These are phyloP conservation scores for Lycium ferocissimum DNA, from an alignment of 257 asterid species.

Conservation along the genomic window DNA sequence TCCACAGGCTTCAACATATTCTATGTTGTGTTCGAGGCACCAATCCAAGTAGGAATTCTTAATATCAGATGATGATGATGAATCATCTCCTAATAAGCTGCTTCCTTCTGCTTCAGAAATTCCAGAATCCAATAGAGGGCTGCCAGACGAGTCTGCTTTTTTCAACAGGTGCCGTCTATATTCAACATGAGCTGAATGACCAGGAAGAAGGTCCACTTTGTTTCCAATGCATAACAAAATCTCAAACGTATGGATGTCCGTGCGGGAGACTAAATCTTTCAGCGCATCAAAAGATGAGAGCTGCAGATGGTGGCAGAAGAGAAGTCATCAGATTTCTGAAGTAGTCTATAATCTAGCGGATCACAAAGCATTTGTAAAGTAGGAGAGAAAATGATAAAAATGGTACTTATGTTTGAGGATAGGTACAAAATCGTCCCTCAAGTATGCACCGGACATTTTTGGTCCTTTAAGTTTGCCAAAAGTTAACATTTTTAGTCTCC, in stretches of 20 bases:
- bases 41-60: constrained; percentile 69
- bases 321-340: constrained; percentile 32
- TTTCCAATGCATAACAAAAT: constrained; percentile 84
- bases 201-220: constrained; percentile 91
- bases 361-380: neutral
- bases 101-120: constrained; percentile 90
- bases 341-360: constrained; percentile 5
- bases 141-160: constrained; percentile 50
- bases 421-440: too few species aligned
- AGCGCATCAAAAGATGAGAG: constrained; percentile 70
- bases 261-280: constrained; percentile 74
- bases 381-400: neutral
- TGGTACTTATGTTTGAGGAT: too few species aligned
- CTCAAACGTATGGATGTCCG: constrained; percentile 74
- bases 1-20: constrained; percentile 91
- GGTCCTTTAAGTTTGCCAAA: too few species aligned
- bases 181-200: constrained; percentile 84
- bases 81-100: constrained; percentile 80
- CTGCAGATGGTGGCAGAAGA: constrained; percentile 53
- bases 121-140: constrained; percentile 62
- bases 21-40: constrained; percentile 85
- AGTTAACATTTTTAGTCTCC: too few species aligned
- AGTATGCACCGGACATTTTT: too few species aligned
- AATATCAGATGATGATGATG: constrained; percentile 53
- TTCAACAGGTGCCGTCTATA: constrained; percentile 70